Percentiles rank a stretch among this genome's conserved stretches.
Conservation (phyloP, 768 basidiomycete species). For the Lactarius akahatsu region DNA sequence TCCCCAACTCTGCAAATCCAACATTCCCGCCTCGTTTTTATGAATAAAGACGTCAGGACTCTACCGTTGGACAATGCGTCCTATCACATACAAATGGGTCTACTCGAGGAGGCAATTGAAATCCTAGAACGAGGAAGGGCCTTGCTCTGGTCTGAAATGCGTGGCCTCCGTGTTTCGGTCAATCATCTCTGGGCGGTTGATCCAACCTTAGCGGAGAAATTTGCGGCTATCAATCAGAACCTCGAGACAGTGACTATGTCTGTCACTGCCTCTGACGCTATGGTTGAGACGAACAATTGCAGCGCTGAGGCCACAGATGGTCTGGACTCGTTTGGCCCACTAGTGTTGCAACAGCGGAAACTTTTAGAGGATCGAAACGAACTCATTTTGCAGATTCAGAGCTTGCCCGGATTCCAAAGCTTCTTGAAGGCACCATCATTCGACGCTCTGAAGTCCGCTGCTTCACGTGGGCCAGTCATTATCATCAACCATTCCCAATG, state of each 20-base stretch:
- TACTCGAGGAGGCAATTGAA: not conserved
- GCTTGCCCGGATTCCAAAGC: not conserved
- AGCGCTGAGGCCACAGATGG: not conserved
- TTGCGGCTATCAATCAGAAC: not conserved
- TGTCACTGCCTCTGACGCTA: not conserved
- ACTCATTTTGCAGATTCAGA: not conserved
- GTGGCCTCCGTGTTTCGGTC: conserved; percentile 1
- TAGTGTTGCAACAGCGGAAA: not conserved
- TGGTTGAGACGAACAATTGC: not conserved
- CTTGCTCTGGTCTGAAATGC: conserved; percentile 4
- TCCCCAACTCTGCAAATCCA: conserved; percentile 12
- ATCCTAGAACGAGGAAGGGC: not conserved
- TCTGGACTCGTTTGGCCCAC: conserved; percentile 1
- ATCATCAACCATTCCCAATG: conserved; percentile 1
- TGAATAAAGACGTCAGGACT: not conserved
- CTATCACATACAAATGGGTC: not conserved
- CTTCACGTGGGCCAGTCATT: conserved; percentile 7
- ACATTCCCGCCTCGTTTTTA: conserved; percentile 3
- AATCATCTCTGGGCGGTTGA: not conserved
- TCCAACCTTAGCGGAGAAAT: not conserved
- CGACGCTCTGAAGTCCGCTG: not conserved
- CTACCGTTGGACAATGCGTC: conserved; percentile 1
- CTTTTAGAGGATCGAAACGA: not conserved
- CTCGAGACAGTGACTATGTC: not conserved
- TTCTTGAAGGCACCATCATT: not conserved